Base-by-base conservation (phyloP, 108 stramenopile genomes). In the Aurantiochytrium sp. region DNA sequence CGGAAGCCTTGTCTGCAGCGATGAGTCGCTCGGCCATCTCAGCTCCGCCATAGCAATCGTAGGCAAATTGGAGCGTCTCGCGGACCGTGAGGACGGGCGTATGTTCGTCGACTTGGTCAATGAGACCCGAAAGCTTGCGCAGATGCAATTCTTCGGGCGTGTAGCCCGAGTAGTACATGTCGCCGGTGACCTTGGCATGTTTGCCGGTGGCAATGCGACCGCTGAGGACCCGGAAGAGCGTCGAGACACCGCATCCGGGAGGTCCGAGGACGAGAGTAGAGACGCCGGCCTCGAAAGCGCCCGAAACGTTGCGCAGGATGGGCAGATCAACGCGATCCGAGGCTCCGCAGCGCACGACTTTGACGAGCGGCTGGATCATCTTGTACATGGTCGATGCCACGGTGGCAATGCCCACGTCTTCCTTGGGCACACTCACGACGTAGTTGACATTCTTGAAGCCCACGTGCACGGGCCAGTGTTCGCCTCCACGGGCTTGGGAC, bases 41-140 rank as follows among this genome's bases (percentile, higher is more conserved):
- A 6, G 44, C 43, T 23, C 53, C 60, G 44, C 18, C n/a, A 35
- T 23, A n/a, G 29, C 60, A 44, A 23, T 88, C 45, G n/a, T 10
- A 60, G 18, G 88, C 88, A 35, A 89, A 89, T 4, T 42, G 28
- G 47, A 89, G 29, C 18, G 88, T 89, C 71, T 89, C 88, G 49
- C 53, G 44, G 21, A 89, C 88, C 5, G 88, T 89, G 51, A 89
- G 53, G 49, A 72, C 25, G 5, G 69, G 69, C 42, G 42, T 14
- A 43, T 72, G 71, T 4, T 44, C 5, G 88, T 89, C 88, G 44
- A 28, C 18, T 23, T 89, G 88, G 5, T 60, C 60, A 5, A 28
- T 21, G 51, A 45, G 69, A 21, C 18, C 28, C 12, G 76, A 10
- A 45, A 83, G 76, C 28, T 83, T 83, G 19, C 76, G 45, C 10